Percentiles rank a stretch among this genome's conserved stretches.
Conservation (phyloP, 768 basidiomycete species). For the Pulveroboletus frians region DNA sequence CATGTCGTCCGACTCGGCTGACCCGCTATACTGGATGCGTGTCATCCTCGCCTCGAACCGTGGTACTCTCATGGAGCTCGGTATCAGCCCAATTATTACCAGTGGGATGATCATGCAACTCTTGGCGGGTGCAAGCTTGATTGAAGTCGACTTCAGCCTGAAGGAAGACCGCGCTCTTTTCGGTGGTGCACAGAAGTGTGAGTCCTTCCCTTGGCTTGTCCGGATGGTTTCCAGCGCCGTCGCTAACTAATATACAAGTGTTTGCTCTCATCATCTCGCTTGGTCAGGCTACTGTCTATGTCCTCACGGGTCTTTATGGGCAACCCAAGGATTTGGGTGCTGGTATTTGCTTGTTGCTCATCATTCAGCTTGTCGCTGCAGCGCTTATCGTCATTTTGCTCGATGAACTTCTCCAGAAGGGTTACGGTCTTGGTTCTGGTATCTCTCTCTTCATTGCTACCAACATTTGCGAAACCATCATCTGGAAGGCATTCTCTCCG, state of each 20-base stretch:
- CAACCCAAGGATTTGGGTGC: slow-evolving; percentile 90
- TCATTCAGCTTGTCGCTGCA: slow-evolving; percentile 92
- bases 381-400: slow-evolving; percentile 96
- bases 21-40: slow-evolving; percentile 99
- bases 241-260: slow-evolving; percentile 44
- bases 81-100: slow-evolving; percentile 96
- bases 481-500: slow-evolving; percentile 99
- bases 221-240: neutral
- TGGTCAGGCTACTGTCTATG: slow-evolving; percentile 96
- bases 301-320: slow-evolving; percentile 94
- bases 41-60: slow-evolving; percentile 98
- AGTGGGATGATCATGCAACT: slow-evolving; percentile 99
- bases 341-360: slow-evolving; percentile 93
- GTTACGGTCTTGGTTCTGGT: slow-evolving; percentile 97
- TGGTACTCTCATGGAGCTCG: slow-evolving; percentile 98
- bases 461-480: slow-evolving; percentile 98
- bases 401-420: slow-evolving; percentile 98
- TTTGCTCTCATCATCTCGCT: slow-evolving; percentile 96
- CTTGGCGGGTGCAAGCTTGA: slow-evolving; percentile 92
- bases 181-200: slow-evolving; percentile 94
- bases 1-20: slow-evolving; percentile 98
- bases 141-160: slow-evolving; percentile 94
- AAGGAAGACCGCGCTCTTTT: slow-evolving; percentile 97
- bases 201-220: slow-evolving; percentile 25
- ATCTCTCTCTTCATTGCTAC: slow-evolving; percentile 99